Base-by-base conservation (phyloP, 2,329 filamentous ascomycete genomes). In the Pseudocercospora crystallina region DNA sequence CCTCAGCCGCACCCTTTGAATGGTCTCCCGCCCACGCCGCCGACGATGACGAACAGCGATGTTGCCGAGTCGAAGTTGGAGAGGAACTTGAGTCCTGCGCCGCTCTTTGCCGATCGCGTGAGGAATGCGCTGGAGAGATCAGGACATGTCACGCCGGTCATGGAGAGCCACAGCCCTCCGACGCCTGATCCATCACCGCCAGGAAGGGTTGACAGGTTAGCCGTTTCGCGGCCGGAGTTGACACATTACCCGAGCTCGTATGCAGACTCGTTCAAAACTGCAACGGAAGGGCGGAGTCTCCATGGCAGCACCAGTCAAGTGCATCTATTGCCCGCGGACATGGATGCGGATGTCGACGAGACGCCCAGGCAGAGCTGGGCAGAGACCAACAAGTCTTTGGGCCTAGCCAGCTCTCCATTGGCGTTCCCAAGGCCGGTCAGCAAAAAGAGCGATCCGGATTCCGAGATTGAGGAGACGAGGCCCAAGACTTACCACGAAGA, bases 241-340 rank as follows among this genome's bases (percentile, higher is more conserved):
- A 13, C 55, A 59, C 35, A 53, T n/a, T 61, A 60, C 43, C 51
- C 61, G 4, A 68, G 73, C 7, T 77, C 75, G 5, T 73, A 70
- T 15, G 72, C 73, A 30, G 74, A 76, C 20, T 76, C 74, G 0
- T 77, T 76, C 58, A 70, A 65, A 38, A 77, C 75, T 1, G 75
- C 75, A 9, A 65, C 67, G 49, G 74, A 76, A 57, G 70, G 72
- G 5, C 67, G 67, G 17, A 68, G 71, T 33, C 56, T 61, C 11
- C 65, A 63, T 47, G 61, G 61, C 12, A 61, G 56, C 38, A 51
- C 41, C 9, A 58, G 53, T 36, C 49, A 54, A 30, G 46, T 55
- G 41, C 55, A 34, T 45, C 59, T 35, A 43, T 55, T 36, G 12
- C 39, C 51, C 8, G 33, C 13, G 29, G 32, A 37, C 8, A 45